A percentile compares a stretch with the other conserved stretches of the same genome.
phyloP scores from a whole-genome alignment of 192 early-diverging fungal species.

The Lobosporangium transversale region DNA sequence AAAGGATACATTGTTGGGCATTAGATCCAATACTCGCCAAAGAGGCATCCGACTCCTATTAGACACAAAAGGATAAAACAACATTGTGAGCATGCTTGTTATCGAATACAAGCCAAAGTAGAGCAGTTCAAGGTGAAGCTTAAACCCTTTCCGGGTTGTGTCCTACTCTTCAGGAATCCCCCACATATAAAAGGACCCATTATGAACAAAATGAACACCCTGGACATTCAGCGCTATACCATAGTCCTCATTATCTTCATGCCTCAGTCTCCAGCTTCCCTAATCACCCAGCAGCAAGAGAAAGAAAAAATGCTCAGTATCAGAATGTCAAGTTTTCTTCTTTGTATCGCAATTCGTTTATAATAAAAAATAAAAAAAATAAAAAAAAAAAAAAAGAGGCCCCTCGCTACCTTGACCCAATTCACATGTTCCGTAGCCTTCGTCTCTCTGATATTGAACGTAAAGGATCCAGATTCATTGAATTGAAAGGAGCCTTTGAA shows the following conservation, averaged over 20 bases:
- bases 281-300: background rate
- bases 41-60: slow-evolving; percentile 36
- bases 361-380: no score
- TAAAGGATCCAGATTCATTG: slow-evolving; percentile 41
- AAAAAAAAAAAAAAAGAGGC: no score
- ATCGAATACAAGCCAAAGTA: no score
- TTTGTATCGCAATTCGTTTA: no score
- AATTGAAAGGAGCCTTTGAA: slow-evolving; percentile 33
- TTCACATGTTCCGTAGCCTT: slow-evolving; percentile 58
- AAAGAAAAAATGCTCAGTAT: background rate
- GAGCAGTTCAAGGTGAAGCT: no score
- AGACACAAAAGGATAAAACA: background rate
- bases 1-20: slow-evolving; percentile 55
- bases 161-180: slow-evolving; percentile 58
- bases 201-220: slow-evolving; percentile 63
- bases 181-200: slow-evolving; percentile 62
- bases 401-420: slow-evolving; percentile 60
- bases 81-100: no score
- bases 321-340: no score
- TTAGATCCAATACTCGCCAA: slow-evolving; percentile 56
- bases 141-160: no score
- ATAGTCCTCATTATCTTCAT: slow-evolving; percentile 58
- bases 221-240: slow-evolving; percentile 57
- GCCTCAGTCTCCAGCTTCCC: slow-evolving; percentile 57
- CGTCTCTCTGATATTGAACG: slow-evolving; percentile 31